A percentile compares a stretch with the other conserved stretches of the same genome.
These are phyloP conservation scores for Plectosphaerella sp. DNA, from an alignment of 2,329 filamentous ascomycete genomes.

Conservation along the genomic window DNA sequence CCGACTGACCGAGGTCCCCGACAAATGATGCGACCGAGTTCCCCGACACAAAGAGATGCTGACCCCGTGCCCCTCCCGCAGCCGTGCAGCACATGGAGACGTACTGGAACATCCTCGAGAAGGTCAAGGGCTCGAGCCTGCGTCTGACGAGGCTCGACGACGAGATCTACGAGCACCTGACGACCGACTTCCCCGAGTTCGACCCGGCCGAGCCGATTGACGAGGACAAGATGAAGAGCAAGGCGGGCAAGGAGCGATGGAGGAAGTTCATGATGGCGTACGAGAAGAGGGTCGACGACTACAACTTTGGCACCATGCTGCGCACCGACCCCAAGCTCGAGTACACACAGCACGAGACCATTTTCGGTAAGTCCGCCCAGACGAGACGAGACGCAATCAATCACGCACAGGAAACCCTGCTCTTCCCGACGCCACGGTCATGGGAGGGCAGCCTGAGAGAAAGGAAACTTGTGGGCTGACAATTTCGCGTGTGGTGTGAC, in stretches of 20 bases:
- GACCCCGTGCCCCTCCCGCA: conserved; percentile 11
- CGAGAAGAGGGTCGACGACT: conserved; percentile 94
- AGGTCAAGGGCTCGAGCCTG: conserved; percentile 80
- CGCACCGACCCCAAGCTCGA: conserved; percentile 73
- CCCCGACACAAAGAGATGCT: neutral
- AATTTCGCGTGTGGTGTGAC: too few relatives aligned
- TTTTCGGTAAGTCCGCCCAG: conserved; percentile 71
- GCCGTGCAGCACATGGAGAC: conserved; percentile 95
- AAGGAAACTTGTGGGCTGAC: neutral
- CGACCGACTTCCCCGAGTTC: conserved; percentile 86
- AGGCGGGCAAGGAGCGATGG: conserved; percentile 90
- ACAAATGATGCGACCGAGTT: too few relatives aligned
- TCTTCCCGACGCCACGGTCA: neutral
- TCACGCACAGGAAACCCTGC: neutral
- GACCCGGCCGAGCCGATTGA: conserved; percentile 76
- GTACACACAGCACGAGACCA: conserved; percentile 84
- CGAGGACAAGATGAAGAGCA: conserved; percentile 98
- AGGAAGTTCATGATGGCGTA: conserved; percentile 90
- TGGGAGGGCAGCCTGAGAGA: neutral
- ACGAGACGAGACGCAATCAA: neutral
- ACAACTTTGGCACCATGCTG: conserved; percentile 95
- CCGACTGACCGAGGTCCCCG: too few relatives aligned
- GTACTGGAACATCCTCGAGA: conserved; percentile 94
- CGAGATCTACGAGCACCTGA: conserved; percentile 88
- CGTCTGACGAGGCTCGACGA: conserved; percentile 93